These are phyloP conservation scores for Erodium trifolium DNA, from an alignment of 441 rosid genomes.

Conservation along the genomic window DNA sequence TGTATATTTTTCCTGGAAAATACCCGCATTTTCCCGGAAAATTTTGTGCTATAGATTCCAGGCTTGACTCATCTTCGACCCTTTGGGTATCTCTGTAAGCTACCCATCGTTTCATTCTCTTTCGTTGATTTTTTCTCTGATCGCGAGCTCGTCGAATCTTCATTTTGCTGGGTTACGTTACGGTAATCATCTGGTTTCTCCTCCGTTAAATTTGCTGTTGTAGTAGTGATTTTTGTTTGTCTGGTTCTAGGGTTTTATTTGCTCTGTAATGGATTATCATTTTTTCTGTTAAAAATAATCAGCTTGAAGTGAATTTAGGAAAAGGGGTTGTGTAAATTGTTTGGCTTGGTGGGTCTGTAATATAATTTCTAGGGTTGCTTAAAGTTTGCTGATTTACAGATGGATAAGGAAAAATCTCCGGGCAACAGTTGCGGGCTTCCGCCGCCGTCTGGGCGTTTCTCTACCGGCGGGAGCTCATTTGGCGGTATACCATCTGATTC, in stretches of 20 bases:
- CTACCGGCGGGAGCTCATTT: slow-evolving; percentile 23
- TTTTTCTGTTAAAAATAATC: background rate
- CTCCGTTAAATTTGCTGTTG: background rate
- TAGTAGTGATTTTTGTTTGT: background rate
- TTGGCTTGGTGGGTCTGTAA: slow-evolving; percentile 11
- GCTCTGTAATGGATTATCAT: background rate
- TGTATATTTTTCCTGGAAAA: background rate
- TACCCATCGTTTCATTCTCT: background rate
- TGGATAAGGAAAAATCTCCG: slow-evolving; percentile 69
- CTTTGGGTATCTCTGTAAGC: background rate
- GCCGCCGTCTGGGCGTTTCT: slow-evolving; percentile 62
- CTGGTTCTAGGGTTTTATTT: background rate
- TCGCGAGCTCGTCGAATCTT: background rate
- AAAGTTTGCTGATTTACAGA: slow-evolving; percentile 20
- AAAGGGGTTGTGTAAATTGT: background rate
- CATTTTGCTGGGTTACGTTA: background rate
- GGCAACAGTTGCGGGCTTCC: slow-evolving; percentile 43
- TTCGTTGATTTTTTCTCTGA: slow-evolving; percentile 8
- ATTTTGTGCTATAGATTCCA: background rate
- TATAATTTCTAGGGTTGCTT: background rate
- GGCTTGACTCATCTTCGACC: background rate
- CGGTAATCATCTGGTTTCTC: background rate
- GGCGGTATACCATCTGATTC: slow-evolving; percentile 29
- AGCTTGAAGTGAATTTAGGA: background rate
- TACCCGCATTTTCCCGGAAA: slow-evolving; percentile 8